Evolutionary conservation across 2,329 filamentous ascomycete species (phyloP), one percentile per base, ranked within the genome.

Genomic region (Exserohilum rostratum): DNA sequence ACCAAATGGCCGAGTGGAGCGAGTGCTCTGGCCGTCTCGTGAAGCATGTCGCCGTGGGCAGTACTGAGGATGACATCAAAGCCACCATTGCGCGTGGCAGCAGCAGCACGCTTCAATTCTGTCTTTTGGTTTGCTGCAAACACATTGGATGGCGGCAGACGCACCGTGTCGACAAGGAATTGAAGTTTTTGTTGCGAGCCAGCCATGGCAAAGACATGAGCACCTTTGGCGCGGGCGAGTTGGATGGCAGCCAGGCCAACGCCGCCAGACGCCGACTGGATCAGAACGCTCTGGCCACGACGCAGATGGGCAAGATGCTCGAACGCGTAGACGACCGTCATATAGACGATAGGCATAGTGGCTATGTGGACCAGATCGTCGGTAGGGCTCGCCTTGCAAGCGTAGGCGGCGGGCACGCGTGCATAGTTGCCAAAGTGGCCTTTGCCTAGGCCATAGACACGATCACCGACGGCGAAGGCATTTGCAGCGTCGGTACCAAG

Each of bases 61-160:
- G 51, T 22, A 53, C 70, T 70, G 18, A 75, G 42, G 13, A 72
- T 58, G 9, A 74, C 65, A 50, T 75, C 66, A 9, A 74, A 63
- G n/a, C 71, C 70, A n/a, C 13, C 17, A 31, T 25, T 33, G n/a
- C n/a, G n/a, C n/a, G n/a, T n/a, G n/a, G n/a, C n/a, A n/a, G n/a
- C n/a, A n/a, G n/a, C n/a, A n/a, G n/a, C n/a, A n/a, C n/a, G n/a
- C n/a, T n/a, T n/a, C n/a, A n/a, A n/a, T n/a, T n/a, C n/a, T n/a
- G n/a, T n/a, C n/a, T n/a, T n/a, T n/a, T n/a, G n/a, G n/a, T n/a
- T n/a, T n/a, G n/a, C n/a, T n/a, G n/a, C n/a, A n/a, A n/a, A n/a
- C n/a, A n/a, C n/a, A n/a, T n/a, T n/a, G n/a, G n/a, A n/a, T n/a
- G n/a, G n/a, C n/a, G n/a, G n/a, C n/a, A n/a, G n/a, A n/a, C n/a